Evolutionary conservation across 805 yeast species (phyloP).

Genomic region (Candida easanensis): DNA sequence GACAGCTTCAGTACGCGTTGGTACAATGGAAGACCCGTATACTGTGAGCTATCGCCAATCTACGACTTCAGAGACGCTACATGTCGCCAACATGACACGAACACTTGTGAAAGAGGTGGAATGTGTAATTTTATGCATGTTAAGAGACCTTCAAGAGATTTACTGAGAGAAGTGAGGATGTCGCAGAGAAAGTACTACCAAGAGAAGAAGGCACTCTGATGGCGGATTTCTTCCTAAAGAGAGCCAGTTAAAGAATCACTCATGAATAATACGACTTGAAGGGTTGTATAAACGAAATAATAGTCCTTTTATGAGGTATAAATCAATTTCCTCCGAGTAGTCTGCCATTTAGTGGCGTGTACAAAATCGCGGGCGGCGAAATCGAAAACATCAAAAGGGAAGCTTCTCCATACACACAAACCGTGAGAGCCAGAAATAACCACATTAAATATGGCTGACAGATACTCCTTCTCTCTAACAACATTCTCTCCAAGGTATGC

Average conservation of each 20-base stretch:
- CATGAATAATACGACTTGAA: too few relatives aligned
- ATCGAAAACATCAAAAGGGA: neutral
- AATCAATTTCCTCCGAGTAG: too few relatives aligned
- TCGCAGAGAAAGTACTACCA: conserved; percentile 35
- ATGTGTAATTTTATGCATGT: conserved; percentile 87
- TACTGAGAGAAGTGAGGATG: conserved; percentile 40
- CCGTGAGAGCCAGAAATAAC: too few relatives aligned
- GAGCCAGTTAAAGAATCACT: too few relatives aligned
- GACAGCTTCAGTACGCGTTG: conserved; percentile 71
- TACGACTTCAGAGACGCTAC: conserved; percentile 64
- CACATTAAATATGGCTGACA: conserved; percentile 75
- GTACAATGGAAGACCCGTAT: conserved; percentile 78
- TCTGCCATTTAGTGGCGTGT: too few relatives aligned
- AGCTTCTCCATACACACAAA: too few relatives aligned
- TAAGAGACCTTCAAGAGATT: conserved; percentile 47
- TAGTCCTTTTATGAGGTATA: too few relatives aligned
- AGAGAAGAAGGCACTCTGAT: conserved; percentile 4
- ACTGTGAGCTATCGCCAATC: conserved; percentile 77
- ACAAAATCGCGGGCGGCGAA: too few relatives aligned
- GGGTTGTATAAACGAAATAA: too few relatives aligned
- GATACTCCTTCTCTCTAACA: conserved; percentile 95
- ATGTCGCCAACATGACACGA: conserved; percentile 67
- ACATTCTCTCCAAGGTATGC: conserved; percentile 91
- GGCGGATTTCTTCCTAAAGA: too few relatives aligned
- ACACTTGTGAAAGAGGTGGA: conserved; percentile 73